Evolutionary conservation across 495 filamentous ascomycete genomes (phyloP), one percentile per base, ranked within the genome.

Genomic region (Choiromyces venosus): DNA sequence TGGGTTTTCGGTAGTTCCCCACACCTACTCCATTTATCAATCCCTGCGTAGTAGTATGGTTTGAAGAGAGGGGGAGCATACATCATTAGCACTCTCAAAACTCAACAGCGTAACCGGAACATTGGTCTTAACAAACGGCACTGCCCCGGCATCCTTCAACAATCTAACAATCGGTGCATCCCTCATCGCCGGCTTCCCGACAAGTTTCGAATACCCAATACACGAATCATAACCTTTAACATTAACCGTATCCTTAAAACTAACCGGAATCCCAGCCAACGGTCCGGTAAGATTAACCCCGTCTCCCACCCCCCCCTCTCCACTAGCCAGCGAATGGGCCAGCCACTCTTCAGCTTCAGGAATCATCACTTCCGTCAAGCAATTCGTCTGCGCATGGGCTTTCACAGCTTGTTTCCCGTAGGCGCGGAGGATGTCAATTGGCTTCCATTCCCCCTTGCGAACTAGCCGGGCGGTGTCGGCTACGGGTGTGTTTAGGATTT

Each of bases 61-160:
- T 61, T 29, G 36, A 36, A 35, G 70, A 40, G 35, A n/a, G 29
- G 19, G 40, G 18, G n/a, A 4, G n/a, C 90, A 93, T 35, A 97
- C 89, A 74, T 93, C 93, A 82, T 96, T 99, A 65, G 89, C 89
- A 29, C 91, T 93, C 82, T 98, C 95, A 79, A 98, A 98, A 39
- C 90, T 93, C 68, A 98, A 86, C 10, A 99, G 87, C 0, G 94
- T 96, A 68, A 94, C 91, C 4, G 95, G 95, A n/a, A 95, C 79
- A 71, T 95, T 94, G 1, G 95, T 99, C 85, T 98, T 99, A 25
- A 94, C 93, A 82, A 97, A 97, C 1, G 95, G 95, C 0, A 99
- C 86, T 5, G 95, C 95, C n/a, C 89, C 89, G n/a, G 93, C 93
- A 83, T 97, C 93, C 78, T 96, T 96, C 38, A 97, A 84, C 21